phyloP scores from a whole-genome alignment of 192 early-diverging fungal species.

The Mortierella hygrophila region DNA sequence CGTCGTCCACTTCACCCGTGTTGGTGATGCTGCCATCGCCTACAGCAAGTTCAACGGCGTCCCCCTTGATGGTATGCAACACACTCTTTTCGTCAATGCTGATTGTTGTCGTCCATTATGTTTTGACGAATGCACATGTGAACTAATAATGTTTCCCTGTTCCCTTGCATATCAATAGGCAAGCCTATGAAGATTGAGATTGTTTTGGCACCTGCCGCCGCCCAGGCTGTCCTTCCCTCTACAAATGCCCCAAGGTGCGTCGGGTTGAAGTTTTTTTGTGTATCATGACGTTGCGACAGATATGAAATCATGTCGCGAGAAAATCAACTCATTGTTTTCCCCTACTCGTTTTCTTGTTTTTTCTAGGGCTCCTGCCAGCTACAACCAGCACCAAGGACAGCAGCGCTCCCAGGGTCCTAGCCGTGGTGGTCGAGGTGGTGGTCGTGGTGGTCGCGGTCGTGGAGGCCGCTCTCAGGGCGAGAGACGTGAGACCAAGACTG shows the following conservation, averaged over 20 bases:
- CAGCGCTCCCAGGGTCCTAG: constrained; percentile 9
- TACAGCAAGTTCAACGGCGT: constrained; percentile 64
- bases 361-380: constrained; percentile 27
- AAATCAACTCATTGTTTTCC: not conserved
- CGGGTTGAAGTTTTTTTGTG: not conserved
- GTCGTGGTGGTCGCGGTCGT: constrained; percentile 58
- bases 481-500: constrained; percentile 56
- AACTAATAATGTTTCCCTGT: not conserved
- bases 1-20: constrained; percentile 59
- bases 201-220: constrained; percentile 55
- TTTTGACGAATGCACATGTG: too few species aligned
- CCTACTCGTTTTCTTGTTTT: not conserved
- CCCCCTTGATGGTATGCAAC: constrained; percentile 60
- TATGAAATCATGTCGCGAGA: not conserved
- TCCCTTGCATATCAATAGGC: constrained; percentile 26
- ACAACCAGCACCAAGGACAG: constrained; percentile 19
- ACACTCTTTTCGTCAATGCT: not conserved
- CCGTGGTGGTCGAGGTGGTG: constrained; percentile 43
- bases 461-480: constrained; percentile 44
- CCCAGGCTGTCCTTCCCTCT: constrained; percentile 47
- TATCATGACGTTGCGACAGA: not conserved
- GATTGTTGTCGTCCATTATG: not conserved
- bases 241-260: constrained; percentile 41
- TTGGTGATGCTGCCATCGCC: constrained; percentile 60
- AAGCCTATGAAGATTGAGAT: constrained; percentile 63